These are phyloP conservation scores for Naganishia sp. DNA, from an alignment of 1,284 basidiomycete species.

Conservation along the genomic window DNA sequence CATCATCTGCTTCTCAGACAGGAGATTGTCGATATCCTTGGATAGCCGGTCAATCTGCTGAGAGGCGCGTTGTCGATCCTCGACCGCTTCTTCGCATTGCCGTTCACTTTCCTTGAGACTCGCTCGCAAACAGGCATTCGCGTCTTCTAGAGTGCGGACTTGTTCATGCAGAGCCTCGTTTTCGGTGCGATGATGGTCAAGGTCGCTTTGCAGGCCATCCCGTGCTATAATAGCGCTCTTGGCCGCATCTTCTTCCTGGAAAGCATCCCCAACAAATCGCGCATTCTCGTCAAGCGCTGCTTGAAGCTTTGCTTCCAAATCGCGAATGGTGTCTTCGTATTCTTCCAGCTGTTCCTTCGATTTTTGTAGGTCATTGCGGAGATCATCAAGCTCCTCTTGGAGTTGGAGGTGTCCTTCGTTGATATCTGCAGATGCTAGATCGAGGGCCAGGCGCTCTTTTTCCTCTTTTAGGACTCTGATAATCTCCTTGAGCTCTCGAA, in stretches of 20 bases:
- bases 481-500: slow-evolving; percentile 28
- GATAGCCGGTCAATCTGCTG: not conserved
- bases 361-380: slow-evolving; percentile 18
- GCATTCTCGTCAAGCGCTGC: slow-evolving; percentile 15
- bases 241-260: slow-evolving; percentile 26
- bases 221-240: not conserved
- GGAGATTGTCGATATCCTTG: not conserved
- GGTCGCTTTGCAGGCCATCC: not conserved
- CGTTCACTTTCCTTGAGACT: not conserved
- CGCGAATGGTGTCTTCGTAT: slow-evolving; percentile 23
- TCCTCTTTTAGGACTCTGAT: slow-evolving; percentile 20
- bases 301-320: slow-evolving; percentile 20
- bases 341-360: slow-evolving; percentile 26
- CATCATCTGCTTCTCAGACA: not conserved
- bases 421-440: not conserved
- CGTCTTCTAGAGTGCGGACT: not conserved
- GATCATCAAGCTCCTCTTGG: slow-evolving; percentile 10
- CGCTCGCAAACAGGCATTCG: not conserved
- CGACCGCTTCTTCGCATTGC: not conserved
- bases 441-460: slow-evolving; percentile 1
- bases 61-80: not conserved
- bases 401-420: slow-evolving; percentile 7
- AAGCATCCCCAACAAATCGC: slow-evolving; percentile 17
- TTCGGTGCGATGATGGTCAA: not conserved
- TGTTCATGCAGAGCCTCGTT: slow-evolving; percentile 3